A percentile compares a stretch with the other conserved stretches of the same genome.
phyloP scores from a whole-genome alignment of 129 eudicot genomes.

The Heracleum sosnowskyi region DNA sequence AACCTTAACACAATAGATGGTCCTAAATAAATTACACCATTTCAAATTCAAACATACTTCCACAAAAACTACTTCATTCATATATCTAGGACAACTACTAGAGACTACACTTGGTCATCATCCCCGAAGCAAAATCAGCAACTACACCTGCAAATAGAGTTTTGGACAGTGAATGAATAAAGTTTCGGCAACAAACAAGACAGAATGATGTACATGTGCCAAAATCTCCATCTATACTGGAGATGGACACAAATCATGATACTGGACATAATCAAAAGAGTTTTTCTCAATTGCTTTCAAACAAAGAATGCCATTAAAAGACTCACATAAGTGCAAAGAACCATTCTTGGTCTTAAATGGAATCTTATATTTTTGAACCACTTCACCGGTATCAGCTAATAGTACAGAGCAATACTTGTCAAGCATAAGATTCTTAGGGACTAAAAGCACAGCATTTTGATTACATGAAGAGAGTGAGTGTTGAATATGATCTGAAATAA shows the following conservation, averaged over 20 bases:
- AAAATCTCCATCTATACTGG: neutral
- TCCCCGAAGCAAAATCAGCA: too few relatives aligned
- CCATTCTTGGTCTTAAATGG: neutral
- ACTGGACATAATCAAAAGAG: neutral
- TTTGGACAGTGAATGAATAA: too few relatives aligned
- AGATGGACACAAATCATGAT: neutral
- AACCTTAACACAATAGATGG: too few relatives aligned
- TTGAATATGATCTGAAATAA: conserved; percentile 1
- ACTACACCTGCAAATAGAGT: too few relatives aligned
- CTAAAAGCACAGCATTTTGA: neutral
- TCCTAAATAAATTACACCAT: too few relatives aligned
- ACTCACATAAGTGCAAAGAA: neutral
- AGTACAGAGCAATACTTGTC: too few relatives aligned
- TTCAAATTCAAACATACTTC: too few relatives aligned
- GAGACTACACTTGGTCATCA: too few relatives aligned
- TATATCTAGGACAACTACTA: too few relatives aligned
- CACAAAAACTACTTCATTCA: too few relatives aligned
- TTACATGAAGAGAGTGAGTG: neutral
- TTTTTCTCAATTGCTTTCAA: neutral
- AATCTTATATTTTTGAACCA: neutral
- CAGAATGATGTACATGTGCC: neutral
- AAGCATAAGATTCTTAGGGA: neutral
- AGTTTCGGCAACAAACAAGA: too few relatives aligned
- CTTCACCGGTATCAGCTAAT: too few relatives aligned
- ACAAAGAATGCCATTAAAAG: neutral